Base-by-base conservation (phyloP, 2,329 filamentous ascomycete species). In the Claviceps arundinis region DNA sequence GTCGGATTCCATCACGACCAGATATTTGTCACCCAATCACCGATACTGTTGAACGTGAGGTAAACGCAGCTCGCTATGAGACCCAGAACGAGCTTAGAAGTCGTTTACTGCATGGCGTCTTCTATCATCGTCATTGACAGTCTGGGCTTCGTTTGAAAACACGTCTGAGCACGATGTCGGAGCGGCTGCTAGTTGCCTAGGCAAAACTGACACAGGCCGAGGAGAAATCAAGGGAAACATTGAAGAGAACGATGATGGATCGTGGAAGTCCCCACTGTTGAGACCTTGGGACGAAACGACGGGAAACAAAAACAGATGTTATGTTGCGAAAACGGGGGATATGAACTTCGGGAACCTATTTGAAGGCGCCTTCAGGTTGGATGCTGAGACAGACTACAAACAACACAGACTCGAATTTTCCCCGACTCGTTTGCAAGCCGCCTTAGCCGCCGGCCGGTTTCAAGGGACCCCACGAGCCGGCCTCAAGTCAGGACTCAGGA, bases 401-500 rank as follows among this genome's bases (percentile, higher is more conserved):
- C 17, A 19, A 9, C 19, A 17, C 17, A 43, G 41, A 13, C 13
- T 43, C 17, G 6, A 8, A 44, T 24, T 44, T 19, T 44, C 19
- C 14, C 14, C 24, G 19, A 14, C 14, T 19, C 24, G 19, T 44
- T 19, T n/a, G n/a, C 6, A 40, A 22, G 42, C 45, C n/a, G 4
- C n/a, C 74, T 22, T 17, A 22, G 42, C 45, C n/a, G 4, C n/a
- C 74, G 73, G 72, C 70, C 70, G 69, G 75, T 78, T 78, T 78
- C 72, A 76, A 73, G 71, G 70, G 65, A 50, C 57, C 58, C 59
- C 57, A 24, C 58, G 56, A 57, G 50, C 60, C 59, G 30, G 30
- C 30, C 53, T 55, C 54, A 47, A 24, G 44, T 40, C 43, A 24
- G 24, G 24, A 24, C 24, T 24, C 22, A 24, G 22, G 4, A 24